phyloP scores from a whole-genome alignment of 2,329 filamentous ascomycete species.

The Penicillium expansum region DNA sequence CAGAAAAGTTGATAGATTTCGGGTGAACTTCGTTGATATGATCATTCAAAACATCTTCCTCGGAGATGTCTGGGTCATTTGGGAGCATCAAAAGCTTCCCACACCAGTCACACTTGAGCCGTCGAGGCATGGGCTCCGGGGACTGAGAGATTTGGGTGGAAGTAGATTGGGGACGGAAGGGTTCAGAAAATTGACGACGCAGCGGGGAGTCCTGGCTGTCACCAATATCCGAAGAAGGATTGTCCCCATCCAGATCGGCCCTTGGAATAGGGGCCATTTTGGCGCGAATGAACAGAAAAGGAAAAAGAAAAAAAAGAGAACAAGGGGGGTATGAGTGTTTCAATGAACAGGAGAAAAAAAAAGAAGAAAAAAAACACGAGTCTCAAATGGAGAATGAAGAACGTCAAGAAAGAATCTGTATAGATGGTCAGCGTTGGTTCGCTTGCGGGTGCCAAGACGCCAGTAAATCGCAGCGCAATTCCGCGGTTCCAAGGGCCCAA shows the following conservation, averaged over 20 bases:
- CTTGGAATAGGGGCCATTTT: constrained; percentile 36
- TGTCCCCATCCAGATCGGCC: constrained; percentile 36
- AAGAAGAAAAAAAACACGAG: neutral
- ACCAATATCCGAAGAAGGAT: constrained; percentile 37
- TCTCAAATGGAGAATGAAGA: constrained; percentile 9
- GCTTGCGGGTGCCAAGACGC: constrained; percentile 38
- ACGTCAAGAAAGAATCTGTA: constrained; percentile 21
- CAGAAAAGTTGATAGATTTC: constrained; percentile 26
- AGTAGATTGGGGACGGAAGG: constrained; percentile 32
- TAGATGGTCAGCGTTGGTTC: constrained; percentile 35
- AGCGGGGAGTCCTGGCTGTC: constrained; percentile 38
- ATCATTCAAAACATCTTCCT: constrained; percentile 31
- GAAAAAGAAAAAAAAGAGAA: constrained; percentile 2
- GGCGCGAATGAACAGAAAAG: neutral
- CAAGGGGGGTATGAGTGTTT: constrained; percentile 2
- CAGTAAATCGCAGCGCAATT: constrained; percentile 20
- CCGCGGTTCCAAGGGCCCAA: constrained; percentile 6
- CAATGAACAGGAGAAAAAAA: neutral
- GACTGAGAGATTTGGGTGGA: constrained; percentile 38
- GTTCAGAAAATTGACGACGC: constrained; percentile 42
- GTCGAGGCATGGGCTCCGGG: constrained; percentile 27
- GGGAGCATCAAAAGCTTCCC: constrained; percentile 33
- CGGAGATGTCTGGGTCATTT: constrained; percentile 23
- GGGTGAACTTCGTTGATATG: constrained; percentile 38
- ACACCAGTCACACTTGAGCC: constrained; percentile 39